These are phyloP conservation scores for Hemisphaericaspora xylanilytica DNA, from an alignment of 1,139 yeast species.

Conservation along the genomic window DNA sequence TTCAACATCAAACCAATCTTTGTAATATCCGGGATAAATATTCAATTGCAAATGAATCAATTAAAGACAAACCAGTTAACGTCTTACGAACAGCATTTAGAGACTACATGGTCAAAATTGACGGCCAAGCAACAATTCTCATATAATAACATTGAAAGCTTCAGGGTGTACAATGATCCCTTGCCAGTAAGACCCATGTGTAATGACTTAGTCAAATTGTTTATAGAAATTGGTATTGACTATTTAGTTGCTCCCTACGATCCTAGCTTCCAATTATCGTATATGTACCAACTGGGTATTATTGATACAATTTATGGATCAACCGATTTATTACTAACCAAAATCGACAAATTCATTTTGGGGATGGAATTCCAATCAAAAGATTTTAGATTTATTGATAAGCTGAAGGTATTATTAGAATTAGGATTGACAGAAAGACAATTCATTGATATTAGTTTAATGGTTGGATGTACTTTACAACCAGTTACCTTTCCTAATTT, in stretches of 20 bases:
- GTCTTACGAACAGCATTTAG: constrained; percentile 45
- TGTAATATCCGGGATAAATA: constrained; percentile 60
- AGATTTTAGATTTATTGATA: constrained; percentile 67
- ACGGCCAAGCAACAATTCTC: constrained; percentile 24
- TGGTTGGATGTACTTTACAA: constrained; percentile 77
- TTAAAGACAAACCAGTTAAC: constrained; percentile 41
- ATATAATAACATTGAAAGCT: constrained; percentile 35
- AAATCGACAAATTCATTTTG: constrained; percentile 68
- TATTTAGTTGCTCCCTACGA: constrained; percentile 81
- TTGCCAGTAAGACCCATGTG: constrained; percentile 49
- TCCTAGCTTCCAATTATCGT: constrained; percentile 79
- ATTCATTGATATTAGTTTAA: constrained; percentile 69
- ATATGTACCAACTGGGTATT: constrained; percentile 52
- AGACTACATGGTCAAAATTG: constrained; percentile 46
- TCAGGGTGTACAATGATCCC: constrained; percentile 48
- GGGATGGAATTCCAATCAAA: constrained; percentile 67
- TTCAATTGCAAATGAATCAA: constrained; percentile 31
- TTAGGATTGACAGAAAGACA: constrained; percentile 60
- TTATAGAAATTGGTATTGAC: constrained; percentile 57
- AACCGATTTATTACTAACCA: constrained; percentile 67
- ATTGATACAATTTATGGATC: constrained; percentile 85
- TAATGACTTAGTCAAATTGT: constrained; percentile 55
- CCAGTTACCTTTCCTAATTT: constrained; percentile 60
- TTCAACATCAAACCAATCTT: constrained; percentile 72
- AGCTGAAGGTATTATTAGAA: constrained; percentile 56